Evolutionary conservation across 2,329 filamentous ascomycete species (phyloP).

Genomic region (Dactylellina drechsleri): DNA sequence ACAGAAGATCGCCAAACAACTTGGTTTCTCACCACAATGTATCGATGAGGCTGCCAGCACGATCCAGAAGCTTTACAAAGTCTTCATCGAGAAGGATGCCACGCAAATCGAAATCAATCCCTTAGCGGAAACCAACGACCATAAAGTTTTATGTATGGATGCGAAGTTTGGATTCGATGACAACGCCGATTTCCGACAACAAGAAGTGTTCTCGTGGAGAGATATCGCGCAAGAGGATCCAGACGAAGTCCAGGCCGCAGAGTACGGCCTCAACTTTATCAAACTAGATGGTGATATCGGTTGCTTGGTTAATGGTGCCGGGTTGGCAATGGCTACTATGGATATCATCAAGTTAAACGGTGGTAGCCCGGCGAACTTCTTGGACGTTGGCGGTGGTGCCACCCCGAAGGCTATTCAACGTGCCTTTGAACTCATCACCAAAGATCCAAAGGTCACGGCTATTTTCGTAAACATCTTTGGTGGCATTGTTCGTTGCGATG

Average conservation of each 20-base stretch:
- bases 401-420: conserved; percentile 96
- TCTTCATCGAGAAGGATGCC: conserved; percentile 97
- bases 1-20: conserved; percentile 84
- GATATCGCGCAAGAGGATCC: conserved; percentile 95
- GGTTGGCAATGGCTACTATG: conserved; percentile 99
- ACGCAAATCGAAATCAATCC: conserved; percentile 99
- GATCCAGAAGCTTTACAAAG: conserved; percentile 98
- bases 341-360: conserved; percentile 99
- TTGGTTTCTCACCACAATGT: conserved; percentile 98
- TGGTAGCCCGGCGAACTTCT: conserved; percentile 94
- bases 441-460: conserved; percentile 95
- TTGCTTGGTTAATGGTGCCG: conserved; percentile 96
- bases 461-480: conserved; percentile 99
- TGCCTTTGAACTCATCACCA: conserved; percentile 98
- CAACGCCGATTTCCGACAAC: conserved; percentile 97
- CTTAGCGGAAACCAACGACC: conserved; percentile 95
- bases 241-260: conserved; percentile 95
- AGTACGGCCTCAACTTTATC: conserved; percentile 98
- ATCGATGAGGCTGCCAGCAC: conserved; percentile 93
- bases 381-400: conserved; percentile 97
- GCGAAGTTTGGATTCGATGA: conserved; percentile 99
- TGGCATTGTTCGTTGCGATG: conserved; percentile 97
- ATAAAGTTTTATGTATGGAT: conserved; percentile 98
- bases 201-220: conserved; percentile 93
- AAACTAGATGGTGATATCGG: conserved; percentile 99